A percentile compares a stretch with the other conserved stretches of the same genome.
These are phyloP conservation scores for Camelina neglecta DNA, from an alignment of 345 rosid species.

Conservation along the genomic window DNA sequence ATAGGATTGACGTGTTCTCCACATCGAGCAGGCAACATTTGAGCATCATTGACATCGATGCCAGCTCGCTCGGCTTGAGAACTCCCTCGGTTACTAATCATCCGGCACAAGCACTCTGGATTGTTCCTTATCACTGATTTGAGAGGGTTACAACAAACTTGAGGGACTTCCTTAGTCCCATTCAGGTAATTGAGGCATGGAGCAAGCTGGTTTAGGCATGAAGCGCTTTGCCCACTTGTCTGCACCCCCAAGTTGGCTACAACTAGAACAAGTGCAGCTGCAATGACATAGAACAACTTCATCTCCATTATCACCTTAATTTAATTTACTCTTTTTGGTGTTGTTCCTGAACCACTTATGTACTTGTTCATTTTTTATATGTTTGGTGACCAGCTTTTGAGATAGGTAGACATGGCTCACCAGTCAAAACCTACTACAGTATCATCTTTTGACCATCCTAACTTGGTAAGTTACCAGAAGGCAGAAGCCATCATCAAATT, in stretches of 20 bases:
- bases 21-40: constrained; percentile 69
- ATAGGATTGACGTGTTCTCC: constrained; percentile 73
- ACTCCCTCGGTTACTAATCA: constrained; percentile 67
- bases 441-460: constrained; percentile 24
- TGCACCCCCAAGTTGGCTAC: constrained; percentile 19
- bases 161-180: constrained; percentile 59
- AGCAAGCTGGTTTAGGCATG: constrained; percentile 59
- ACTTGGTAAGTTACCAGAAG: constrained; percentile 7
- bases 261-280: constrained; percentile 33
- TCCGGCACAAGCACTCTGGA: constrained; percentile 61
- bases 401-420: constrained; percentile 41
- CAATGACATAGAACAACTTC: constrained; percentile 30
- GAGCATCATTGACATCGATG: constrained; percentile 63
- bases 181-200: constrained; percentile 69
- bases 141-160: constrained; percentile 69
- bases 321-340: neutral
- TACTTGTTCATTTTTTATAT: neutral
- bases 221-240: constrained; percentile 40
- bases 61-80: constrained; percentile 63
- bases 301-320: constrained; percentile 24
- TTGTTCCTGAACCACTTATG: constrained; percentile 17
- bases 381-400: constrained; percentile 44
- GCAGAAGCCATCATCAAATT: constrained; percentile 5
- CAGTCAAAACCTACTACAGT: constrained; percentile 36
- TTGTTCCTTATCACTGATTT: constrained; percentile 56